Evolutionary conservation across 2,329 filamentous ascomycete genomes (phyloP).

Genomic region (Paecilomyces variotii): DNA sequence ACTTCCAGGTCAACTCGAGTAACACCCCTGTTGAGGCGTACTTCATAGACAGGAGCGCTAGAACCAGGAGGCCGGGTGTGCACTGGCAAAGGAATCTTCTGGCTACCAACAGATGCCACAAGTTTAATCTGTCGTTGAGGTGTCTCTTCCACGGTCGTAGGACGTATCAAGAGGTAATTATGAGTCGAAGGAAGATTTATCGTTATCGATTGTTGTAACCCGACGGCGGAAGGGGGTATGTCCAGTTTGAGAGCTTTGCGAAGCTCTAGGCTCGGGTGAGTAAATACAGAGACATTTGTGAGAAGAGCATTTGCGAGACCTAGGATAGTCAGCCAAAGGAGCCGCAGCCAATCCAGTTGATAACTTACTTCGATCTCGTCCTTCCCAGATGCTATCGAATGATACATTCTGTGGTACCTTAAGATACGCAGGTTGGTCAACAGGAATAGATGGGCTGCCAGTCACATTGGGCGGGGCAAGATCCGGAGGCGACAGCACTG

Average conservation of each 20-base stretch:
- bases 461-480: constrained; percentile 27
- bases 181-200: constrained; percentile 61
- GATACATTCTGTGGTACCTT: constrained; percentile 5
- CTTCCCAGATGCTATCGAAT: constrained; percentile 35
- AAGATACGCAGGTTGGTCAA: constrained; percentile 14
- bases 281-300: constrained; percentile 56
- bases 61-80: constrained; percentile 44
- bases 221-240: constrained; percentile 56
- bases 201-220: constrained; percentile 64
- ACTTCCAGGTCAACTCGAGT: constrained; percentile 74
- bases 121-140: constrained; percentile 66
- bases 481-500: constrained; percentile 31
- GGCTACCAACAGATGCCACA: constrained; percentile 63
- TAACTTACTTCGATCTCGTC: constrained; percentile 41
- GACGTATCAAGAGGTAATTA: constrained; percentile 63
- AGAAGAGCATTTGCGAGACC: constrained; percentile 57
- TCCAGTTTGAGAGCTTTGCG: constrained; percentile 55
- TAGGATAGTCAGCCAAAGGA: constrained; percentile 16
- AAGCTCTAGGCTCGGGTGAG: constrained; percentile 59
- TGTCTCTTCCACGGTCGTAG: constrained; percentile 55
- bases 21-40: constrained; percentile 60
- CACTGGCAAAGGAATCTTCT: constrained; percentile 50
- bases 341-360: background rate
- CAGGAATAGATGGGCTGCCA: constrained; percentile 25
- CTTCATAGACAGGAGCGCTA: constrained; percentile 65